Percentiles rank a stretch among this genome's conserved stretches.
Conservation (phyloP, 1,284 basidiomycete species). For the Puccinia polysora region DNA sequence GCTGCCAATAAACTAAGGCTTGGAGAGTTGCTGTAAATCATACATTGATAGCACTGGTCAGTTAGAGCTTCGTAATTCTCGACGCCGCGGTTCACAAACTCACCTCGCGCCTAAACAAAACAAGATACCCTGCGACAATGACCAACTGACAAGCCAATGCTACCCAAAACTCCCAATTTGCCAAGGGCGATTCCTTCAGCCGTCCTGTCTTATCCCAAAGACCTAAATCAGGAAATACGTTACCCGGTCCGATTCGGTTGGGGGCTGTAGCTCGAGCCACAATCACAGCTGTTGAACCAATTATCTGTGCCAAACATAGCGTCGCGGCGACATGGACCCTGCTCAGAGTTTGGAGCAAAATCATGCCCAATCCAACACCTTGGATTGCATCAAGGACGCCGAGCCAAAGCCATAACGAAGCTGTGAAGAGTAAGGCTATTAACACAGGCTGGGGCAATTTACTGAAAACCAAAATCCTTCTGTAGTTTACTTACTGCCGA, state of each 20-base stretch:
- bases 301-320: slow-evolving; percentile 70
- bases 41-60: background rate
- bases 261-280: slow-evolving; percentile 77
- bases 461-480: background rate
- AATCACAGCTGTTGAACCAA: slow-evolving; percentile 68
- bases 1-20: no score
- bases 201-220: slow-evolving; percentile 63
- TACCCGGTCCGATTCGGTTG: slow-evolving; percentile 72
- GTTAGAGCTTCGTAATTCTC: background rate
- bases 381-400: slow-evolving; percentile 86
- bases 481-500: slow-evolving; percentile 52
- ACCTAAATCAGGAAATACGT: slow-evolving; percentile 84
- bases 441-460: background rate
- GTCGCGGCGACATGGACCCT: slow-evolving; percentile 87
- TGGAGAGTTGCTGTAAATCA: slow-evolving; percentile 15
- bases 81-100: background rate
- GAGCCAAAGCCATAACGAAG: slow-evolving; percentile 85
- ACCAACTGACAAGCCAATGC: slow-evolving; percentile 71
- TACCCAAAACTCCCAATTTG: slow-evolving; percentile 72
- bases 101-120: slow-evolving; percentile 80
- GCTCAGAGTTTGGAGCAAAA: slow-evolving; percentile 83
- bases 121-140: slow-evolving; percentile 84
- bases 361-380: slow-evolving; percentile 88
- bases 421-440: slow-evolving; percentile 54
- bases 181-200: slow-evolving; percentile 31